phyloP scores from a whole-genome alignment of 495 filamentous ascomycete genomes.

The Annulohypoxylon nitens region DNA sequence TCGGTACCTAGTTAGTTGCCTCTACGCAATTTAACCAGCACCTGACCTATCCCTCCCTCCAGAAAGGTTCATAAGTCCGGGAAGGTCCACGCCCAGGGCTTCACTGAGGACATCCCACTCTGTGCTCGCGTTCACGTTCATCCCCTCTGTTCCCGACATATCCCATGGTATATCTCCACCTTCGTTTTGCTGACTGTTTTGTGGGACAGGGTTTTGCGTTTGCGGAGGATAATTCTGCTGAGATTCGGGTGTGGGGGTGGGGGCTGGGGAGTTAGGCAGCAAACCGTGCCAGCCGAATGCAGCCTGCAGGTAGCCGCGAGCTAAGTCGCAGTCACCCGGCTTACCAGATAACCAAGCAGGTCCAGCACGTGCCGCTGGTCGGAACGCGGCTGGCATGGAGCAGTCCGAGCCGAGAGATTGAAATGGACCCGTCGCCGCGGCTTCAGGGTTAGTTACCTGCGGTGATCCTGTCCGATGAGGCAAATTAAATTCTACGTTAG shows the following conservation, averaged over 20 bases:
- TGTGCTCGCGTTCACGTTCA: background rate
- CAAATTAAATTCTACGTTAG: background rate
- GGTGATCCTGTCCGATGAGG: slow-evolving; percentile 34
- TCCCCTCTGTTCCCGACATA: slow-evolving; percentile 4
- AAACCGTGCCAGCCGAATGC: background rate
- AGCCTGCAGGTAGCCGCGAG: background rate
- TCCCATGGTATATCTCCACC: slow-evolving; percentile 18
- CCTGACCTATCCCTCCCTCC: slow-evolving; percentile 5
- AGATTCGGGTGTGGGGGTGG: background rate
- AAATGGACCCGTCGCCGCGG: background rate
- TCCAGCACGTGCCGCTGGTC: background rate
- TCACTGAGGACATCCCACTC: slow-evolving; percentile 25
- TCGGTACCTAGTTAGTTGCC: background rate
- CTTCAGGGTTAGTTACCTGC: background rate
- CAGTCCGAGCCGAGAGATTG: background rate
- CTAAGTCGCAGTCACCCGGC: background rate
- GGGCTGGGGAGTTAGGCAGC: background rate
- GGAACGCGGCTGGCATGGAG: background rate
- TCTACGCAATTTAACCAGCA: background rate
- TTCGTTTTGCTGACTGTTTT: background rate
- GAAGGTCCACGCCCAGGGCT: background rate
- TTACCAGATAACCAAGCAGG: background rate
- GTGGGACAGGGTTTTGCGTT: background rate
- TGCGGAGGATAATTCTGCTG: background rate
- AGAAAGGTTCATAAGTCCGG: background rate